Base-by-base conservation (phyloP, 2,329 filamentous ascomycete species). In the Sporothrix brasiliensis region DNA sequence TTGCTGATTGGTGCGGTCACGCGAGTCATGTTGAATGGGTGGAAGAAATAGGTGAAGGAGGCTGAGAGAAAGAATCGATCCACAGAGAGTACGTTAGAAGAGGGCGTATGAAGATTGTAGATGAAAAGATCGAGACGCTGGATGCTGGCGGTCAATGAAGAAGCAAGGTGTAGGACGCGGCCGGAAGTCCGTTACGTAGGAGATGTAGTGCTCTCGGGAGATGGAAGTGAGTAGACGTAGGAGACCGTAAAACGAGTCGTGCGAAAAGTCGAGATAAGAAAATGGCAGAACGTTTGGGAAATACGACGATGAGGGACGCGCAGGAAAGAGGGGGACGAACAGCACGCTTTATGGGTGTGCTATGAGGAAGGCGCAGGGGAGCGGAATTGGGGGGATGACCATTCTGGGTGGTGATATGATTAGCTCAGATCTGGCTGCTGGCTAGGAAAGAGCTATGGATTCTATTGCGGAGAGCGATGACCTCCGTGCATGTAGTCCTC, bases 1-100 rank as follows among this genome's bases (percentile, higher is more conserved):
- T 85, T 85, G 76, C 80, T 77, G 74, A 82, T 78, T 77, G 84
- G 83, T 60, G 82, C 80, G 19, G 84, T 83, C 72, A 86, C 80
- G 76, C 85, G 80, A 63, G 84, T 84, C 81, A 86, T 86, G 71
- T 24, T 78, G 71, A 67, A 5, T 30, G 13, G 27, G n/a, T 19
- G 2, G 65, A 30, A 16, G 47, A 24, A 41, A 30, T 24, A 27
- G 53, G 39, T 3, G n/a, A 21, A 19, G 13, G 14, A 14, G 27
- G n/a, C 13, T 14, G 52, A 24, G 27, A 5, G 10, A 21, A 53
- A 14, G 63, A 66, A n/a, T 27, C 27, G 61, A 34, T 50, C 24
- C 44, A 19, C 58, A 49, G 60, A 21, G 34, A 39, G 21, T 41
- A 60, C 27, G 44, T 44, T 24, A 34, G 41, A 49, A 21, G 53